Evolutionary conservation across 73 alveolate genomes (phyloP).

Genomic region (Symbiodinium pilosum): DNA sequence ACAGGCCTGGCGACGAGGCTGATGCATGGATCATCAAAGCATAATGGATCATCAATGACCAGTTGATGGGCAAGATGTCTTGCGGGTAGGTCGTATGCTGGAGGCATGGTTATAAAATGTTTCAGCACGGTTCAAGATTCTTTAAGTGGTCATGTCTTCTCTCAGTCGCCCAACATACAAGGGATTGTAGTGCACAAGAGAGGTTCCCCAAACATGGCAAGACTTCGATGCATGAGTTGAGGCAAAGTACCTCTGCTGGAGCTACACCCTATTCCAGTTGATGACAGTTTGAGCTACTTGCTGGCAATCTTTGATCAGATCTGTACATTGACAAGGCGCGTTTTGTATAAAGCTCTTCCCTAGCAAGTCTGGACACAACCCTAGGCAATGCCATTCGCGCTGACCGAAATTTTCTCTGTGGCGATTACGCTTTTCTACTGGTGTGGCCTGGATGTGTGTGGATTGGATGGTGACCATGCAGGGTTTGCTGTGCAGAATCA

Average conservation of each 20-base stretch:
- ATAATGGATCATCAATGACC: no score
- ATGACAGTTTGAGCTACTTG: conserved; percentile 51
- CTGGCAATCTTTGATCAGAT: background rate
- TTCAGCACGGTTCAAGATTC: no score
- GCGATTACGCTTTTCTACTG: background rate
- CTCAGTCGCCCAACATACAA: no score
- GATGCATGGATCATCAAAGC: background rate
- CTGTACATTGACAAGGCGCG: no score
- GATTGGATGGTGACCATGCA: no score
- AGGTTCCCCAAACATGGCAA: no score
- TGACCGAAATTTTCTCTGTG: background rate
- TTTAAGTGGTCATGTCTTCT: no score
- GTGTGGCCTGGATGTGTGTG: no score
- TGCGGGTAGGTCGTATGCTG: background rate
- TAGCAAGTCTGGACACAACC: background rate
- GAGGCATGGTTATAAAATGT: background rate
- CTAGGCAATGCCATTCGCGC: background rate
- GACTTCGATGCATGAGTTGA: background rate
- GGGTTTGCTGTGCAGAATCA: no score
- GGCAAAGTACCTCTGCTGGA: conserved; percentile 39
- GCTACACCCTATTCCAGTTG: conserved; percentile 72
- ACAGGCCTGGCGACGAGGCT: background rate
- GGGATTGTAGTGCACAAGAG: background rate
- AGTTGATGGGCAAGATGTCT: background rate
- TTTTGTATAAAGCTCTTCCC: no score